A percentile compares a stretch with the other conserved stretches of the same genome.
Conservation (phyloP, 768 basidiomycete genomes). For the Exsudoporus frostii region DNA sequence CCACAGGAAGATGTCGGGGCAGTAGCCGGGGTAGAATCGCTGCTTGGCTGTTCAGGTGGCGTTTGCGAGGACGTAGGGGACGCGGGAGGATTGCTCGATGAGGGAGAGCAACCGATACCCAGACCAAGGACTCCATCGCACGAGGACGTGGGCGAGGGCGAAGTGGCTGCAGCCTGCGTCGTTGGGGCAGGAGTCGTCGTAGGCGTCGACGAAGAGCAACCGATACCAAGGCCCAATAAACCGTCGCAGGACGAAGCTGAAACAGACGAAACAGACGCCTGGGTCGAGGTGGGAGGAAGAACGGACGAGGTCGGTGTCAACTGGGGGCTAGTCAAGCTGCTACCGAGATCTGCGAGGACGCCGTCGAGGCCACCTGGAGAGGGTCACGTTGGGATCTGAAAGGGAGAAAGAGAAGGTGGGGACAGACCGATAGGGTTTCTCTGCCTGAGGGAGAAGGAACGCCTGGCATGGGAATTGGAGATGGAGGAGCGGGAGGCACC, state of each 20-base stretch:
- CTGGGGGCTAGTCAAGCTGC: not conserved
- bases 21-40: not conserved
- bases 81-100: constrained; percentile 1
- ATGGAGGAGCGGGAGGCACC: constrained; percentile 41
- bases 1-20: constrained; percentile 1
- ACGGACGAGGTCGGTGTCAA: constrained; percentile 14
- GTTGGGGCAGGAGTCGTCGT: not conserved
- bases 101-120: constrained; percentile 11
- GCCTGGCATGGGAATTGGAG: constrained; percentile 34
- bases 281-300: constrained; percentile 7
- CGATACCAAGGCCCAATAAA: constrained; percentile 18
- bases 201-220: constrained; percentile 7
- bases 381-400: not conserved
- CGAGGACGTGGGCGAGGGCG: not conserved
- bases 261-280: not conserved
- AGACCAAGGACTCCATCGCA: constrained; percentile 5
- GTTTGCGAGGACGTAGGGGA: not conserved
- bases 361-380: constrained; percentile 10
- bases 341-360: not conserved
- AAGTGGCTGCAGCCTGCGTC: not conserved
- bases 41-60: not conserved
- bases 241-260: constrained; percentile 17
- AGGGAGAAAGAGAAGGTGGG: not conserved
- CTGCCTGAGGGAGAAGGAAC: constrained; percentile 28
- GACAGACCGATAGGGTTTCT: constrained; percentile 17